These are phyloP conservation scores for Phytophthora pini DNA, from an alignment of 352 stramenopile genomes.

Conservation along the genomic window DNA sequence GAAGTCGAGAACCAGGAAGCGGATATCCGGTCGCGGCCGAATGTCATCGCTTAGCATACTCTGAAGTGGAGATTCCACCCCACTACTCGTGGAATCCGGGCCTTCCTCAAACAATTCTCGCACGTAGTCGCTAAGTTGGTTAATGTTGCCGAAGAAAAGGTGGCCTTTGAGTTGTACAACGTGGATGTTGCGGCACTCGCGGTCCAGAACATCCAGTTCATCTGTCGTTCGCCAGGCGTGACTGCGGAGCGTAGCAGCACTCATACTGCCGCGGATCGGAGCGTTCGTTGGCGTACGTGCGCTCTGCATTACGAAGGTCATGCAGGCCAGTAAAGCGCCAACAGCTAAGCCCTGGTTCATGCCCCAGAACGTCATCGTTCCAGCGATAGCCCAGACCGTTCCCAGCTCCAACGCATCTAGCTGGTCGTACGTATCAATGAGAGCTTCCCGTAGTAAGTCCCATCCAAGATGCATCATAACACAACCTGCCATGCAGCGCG, in stretches of 20 bases:
- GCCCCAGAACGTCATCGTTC: constrained; percentile 93
- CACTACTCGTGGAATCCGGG: constrained; percentile 2
- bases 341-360: constrained; percentile 93
- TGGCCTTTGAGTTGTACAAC: constrained; percentile 81
- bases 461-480: constrained; percentile 93
- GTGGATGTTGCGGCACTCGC: constrained; percentile 83
- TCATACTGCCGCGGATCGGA: constrained; percentile 92
- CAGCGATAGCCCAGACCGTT: constrained; percentile 91
- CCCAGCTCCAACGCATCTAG: constrained; percentile 91
- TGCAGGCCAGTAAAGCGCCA: constrained; percentile 86
- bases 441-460: constrained; percentile 90
- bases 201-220: constrained; percentile 83
- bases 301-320: constrained; percentile 92
- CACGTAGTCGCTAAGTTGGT: constrained; percentile 90
- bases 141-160: constrained; percentile 93
- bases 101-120: constrained; percentile 68
- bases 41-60: constrained; percentile 27
- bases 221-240: constrained; percentile 73
- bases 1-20: constrained; percentile 91
- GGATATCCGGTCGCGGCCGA: constrained; percentile 40
- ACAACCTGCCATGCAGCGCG: constrained; percentile 93
- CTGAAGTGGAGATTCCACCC: constrained; percentile 21
- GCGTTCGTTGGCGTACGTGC: constrained; percentile 83
- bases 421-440: constrained; percentile 88
- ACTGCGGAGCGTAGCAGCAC: constrained; percentile 89